Evolutionary conservation across 2,329 filamentous ascomycete genomes (phyloP), one percentile per base, ranked within the genome.

Genomic region (Biscogniauxia sp.): DNA sequence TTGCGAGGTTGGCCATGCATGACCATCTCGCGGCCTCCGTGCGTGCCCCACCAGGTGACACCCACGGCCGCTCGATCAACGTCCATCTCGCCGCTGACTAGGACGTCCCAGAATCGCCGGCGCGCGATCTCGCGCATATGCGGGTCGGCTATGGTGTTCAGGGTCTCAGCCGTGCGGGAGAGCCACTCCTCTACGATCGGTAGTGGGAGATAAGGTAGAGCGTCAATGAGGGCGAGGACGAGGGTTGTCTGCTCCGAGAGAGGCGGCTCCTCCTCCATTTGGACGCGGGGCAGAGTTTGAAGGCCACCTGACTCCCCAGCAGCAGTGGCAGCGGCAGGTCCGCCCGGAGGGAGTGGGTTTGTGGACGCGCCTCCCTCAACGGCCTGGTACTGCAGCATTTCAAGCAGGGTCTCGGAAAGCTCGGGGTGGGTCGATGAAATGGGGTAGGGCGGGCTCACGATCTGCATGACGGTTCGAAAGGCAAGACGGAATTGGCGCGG

Each of bases 401-500:
- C 93, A 13, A 96, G 80, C 0, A 97, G 78, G 0, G 88, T 89
- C 63, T 93, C 91, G 1, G 91, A 88, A n/a, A 97, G 83, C 60
- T 90, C 82, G 0, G 91, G 91, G 64, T 95, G 88, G 5, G 83
- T 83, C 53, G 85, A 87, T 37, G 90, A 87, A 50, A 96, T 83
- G 1, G 87, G 84, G 45, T 90, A 92, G 0, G 93, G 93, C 2
- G 93, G 92, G 2, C 90, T 88, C 11, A 92, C 87, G 61, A 96
- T 88, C 68, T 90, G 89, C 74, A 96, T 86, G 53, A 97, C 80
- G 1, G 92, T 94, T 73, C 89, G 91, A 80, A 96, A 93, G 11
- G 93, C 93, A 9, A 97, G 81, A 28, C 93, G 86, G 79, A 97
- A 97, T 73, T 97, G 93, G 17, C 93, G 87, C 0, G 91, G 83